Evolutionary conservation across 768 basidiomycete genomes (phyloP), one percentile per base, ranked within the genome.

Genomic region (Rhizopogon salebrosus): DNA sequence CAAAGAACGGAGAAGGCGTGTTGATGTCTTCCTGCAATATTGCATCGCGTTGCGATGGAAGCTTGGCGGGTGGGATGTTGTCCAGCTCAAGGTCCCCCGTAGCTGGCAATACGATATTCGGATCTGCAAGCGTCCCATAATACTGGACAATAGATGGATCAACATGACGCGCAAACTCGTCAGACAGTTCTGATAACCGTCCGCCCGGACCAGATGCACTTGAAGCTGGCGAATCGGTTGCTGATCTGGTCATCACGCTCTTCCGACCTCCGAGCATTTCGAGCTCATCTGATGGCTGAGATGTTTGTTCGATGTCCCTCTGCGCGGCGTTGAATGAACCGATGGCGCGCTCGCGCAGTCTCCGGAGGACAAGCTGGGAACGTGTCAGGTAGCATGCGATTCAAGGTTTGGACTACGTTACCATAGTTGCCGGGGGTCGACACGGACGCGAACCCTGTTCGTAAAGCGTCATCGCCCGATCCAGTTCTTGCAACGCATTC

Each of bases 361-460:
- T 70, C 43, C 69, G 66, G 6, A 79, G 66, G 34, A 72, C 71
- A 18, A 60, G 56, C 77, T 76, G 49, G 7, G 34, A 51, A 37
- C 54, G 36, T 11, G 7, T 62, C 43, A 36, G 37, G 48, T 27
- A 34, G 38, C 46, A 42, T 27, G 5, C 31, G 11, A 10, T 34
- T 35, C n/a, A n/a, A 16, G 29, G 10, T 13, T 16, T 34, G 29
- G 8, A n/a, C 10, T 34, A 34, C 16, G 27, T 43, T 55, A 77
- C 76, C 56, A 70, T 54, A 23, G 69, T 67, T 6, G 63, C 53
- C 5, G 68, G 68, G 1, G 75, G 71, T 16, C 73, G 69, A 59
- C 72, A 75, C 4, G 53, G 50, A 23, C 51, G 50, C 3, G 76
- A 77, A 2, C 75, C 75, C 57, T 75, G 67, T 51, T 76, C 70